Evolutionary conservation across 352 stramenopile genomes (phyloP).

Genomic region (Saprolegnia diclina): DNA sequence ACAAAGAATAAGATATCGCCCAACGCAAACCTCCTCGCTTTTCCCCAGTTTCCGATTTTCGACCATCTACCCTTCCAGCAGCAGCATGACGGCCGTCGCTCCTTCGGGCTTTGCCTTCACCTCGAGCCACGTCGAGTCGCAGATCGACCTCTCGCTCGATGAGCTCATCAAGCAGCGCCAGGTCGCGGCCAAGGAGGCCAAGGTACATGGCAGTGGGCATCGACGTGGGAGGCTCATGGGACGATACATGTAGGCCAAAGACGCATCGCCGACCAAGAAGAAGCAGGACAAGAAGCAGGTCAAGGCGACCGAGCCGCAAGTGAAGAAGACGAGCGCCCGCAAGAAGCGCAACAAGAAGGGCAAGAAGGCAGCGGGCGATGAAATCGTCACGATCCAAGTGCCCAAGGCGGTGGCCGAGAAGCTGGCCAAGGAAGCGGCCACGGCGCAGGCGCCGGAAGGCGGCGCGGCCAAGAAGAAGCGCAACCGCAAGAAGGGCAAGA

Average conservation of each 20-base stretch:
- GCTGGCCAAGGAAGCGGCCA: background rate
- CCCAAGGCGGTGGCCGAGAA: background rate
- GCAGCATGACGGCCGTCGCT: background rate
- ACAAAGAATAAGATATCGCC: background rate
- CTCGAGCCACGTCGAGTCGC: constrained; percentile 13
- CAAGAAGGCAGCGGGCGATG: no score
- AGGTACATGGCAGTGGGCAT: background rate
- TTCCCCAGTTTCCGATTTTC: constrained; percentile 19
- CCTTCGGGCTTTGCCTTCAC: background rate
- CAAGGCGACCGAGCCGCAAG: no score
- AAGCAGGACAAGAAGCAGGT: background rate
- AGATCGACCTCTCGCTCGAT: constrained; percentile 16
- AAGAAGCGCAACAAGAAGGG: no score
- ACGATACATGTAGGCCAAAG: background rate
- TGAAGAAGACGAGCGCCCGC: no score
- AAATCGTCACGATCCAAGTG: no score
- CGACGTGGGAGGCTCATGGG: background rate
- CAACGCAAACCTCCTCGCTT: background rate
- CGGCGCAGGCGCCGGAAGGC: background rate
- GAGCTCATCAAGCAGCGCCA: constrained; percentile 18
- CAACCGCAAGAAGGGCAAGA: constrained; percentile 9
- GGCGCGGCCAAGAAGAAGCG: constrained; percentile 5
- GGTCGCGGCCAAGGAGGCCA: constrained; percentile 5
- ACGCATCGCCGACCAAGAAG: constrained; percentile 5
- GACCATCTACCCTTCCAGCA: no score